Conservation (phyloP, 1,139 yeast species). For the Suhomyces taliae region DNA sequence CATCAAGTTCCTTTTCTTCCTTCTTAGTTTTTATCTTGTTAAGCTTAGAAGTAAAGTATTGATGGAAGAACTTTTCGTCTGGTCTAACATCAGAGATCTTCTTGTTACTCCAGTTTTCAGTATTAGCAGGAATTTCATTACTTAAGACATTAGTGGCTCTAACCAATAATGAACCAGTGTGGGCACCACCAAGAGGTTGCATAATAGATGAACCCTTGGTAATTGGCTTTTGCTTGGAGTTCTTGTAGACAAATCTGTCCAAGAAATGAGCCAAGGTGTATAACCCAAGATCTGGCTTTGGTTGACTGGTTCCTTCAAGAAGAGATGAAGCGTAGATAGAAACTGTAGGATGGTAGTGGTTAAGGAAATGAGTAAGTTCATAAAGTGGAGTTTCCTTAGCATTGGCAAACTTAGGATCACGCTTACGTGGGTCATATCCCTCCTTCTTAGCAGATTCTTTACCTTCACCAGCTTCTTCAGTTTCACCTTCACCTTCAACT, state of each 20-base stretch:
- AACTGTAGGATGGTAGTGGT: constrained; percentile 92
- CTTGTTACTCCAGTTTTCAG: constrained; percentile 78
- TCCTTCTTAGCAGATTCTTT: constrained; percentile 12
- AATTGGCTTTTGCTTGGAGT: constrained; percentile 73
- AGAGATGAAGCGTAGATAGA: constrained; percentile 74
- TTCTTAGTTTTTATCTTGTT: constrained; percentile 42
- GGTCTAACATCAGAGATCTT: constrained; percentile 70
- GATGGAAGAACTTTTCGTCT: constrained; percentile 87
- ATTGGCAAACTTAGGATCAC: constrained; percentile 88
- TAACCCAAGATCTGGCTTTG: constrained; percentile 86
- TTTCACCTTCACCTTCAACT: constrained; percentile 5
- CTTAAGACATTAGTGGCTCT: constrained; percentile 55
- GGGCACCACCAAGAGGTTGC: constrained; percentile 96
- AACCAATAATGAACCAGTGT: constrained; percentile 74
- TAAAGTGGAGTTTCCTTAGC: constrained; percentile 81
- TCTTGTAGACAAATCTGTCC: constrained; percentile 93
- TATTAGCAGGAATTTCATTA: constrained; percentile 66
- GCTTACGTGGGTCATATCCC: constrained; percentile 79
- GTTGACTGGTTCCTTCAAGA: constrained; percentile 43
- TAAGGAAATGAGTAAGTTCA: constrained; percentile 74
- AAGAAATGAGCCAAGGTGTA: constrained; percentile 87
- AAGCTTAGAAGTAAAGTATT: constrained; percentile 72
- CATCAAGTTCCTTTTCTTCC: constrained; percentile 21
- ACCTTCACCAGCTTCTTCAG: constrained; percentile 7
- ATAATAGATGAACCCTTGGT: constrained; percentile 88